phyloP scores from a whole-genome alignment of 1,284 basidiomycete genomes.

The Tausonia pullulans region DNA sequence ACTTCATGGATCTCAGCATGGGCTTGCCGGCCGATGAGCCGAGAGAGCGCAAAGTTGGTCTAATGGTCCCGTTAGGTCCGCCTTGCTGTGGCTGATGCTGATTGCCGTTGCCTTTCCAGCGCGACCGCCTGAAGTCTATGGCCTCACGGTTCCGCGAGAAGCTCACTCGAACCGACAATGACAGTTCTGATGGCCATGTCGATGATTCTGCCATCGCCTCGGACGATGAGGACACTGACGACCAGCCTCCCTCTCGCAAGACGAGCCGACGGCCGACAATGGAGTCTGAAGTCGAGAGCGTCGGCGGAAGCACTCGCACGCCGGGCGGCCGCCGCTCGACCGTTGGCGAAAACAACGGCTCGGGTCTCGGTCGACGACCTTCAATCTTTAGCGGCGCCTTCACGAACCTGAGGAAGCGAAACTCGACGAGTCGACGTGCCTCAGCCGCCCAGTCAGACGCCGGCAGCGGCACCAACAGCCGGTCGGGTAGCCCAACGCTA shows the following conservation, averaged over 20 bases:
- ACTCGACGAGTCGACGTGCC: constrained; percentile 2
- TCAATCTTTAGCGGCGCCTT: constrained; percentile 9
- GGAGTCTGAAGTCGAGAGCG: no score
- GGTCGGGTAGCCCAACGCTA: neutral
- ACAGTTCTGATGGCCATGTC: neutral
- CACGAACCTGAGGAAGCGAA: constrained; percentile 3
- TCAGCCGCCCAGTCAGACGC: constrained; percentile 14
- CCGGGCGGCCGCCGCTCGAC: neutral
- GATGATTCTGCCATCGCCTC: constrained; percentile 15
- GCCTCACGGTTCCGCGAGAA: constrained; percentile 44
- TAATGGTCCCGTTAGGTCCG: neutral
- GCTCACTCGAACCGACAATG: constrained; percentile 8
- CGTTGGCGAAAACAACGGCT: neutral
- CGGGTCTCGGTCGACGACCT: constrained; percentile 7
- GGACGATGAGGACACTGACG: constrained; percentile 15
- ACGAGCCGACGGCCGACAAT: no score
- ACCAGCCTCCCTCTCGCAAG: no score
- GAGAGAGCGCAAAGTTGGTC: constrained; percentile 43
- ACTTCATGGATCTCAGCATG: constrained; percentile 84
- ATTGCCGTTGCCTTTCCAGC: constrained; percentile 24
- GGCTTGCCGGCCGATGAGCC: constrained; percentile 68
- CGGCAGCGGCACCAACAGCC: neutral
- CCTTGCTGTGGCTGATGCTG: neutral
- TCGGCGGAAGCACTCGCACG: neutral
- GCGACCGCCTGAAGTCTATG: constrained; percentile 58